A percentile compares a stretch with the other conserved stretches of the same genome.
phyloP scores from a whole-genome alignment of 2,329 filamentous ascomycete genomes.

The Daldinia sp. region DNA sequence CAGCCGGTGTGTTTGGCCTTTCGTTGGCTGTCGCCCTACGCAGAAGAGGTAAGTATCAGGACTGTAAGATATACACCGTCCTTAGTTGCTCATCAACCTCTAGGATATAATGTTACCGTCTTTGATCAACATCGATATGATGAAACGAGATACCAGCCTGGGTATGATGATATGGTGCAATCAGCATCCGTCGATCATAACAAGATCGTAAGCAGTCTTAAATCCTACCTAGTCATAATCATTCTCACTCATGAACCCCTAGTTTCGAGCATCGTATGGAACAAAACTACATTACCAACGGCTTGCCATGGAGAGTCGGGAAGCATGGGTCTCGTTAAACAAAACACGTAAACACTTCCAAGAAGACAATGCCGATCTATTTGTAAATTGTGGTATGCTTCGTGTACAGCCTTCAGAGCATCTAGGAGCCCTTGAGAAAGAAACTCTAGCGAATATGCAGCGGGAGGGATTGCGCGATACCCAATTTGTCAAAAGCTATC shows the following conservation, averaged over 20 bases:
- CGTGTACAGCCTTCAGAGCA: not conserved
- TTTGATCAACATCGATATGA: conserved; percentile 6
- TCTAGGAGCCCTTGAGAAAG: conserved; percentile 1
- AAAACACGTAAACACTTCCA: not conserved
- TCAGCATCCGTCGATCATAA: not conserved
- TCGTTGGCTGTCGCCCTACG: not conserved
- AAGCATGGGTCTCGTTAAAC: conserved; percentile 2
- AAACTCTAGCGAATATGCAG: conserved; percentile 1
- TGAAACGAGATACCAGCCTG: conserved; percentile 1
- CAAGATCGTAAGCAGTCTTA: not conserved
- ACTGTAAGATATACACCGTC: not conserved
- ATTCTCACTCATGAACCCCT: not conserved
- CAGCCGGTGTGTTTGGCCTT: not conserved
- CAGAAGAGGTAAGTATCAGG: not conserved
- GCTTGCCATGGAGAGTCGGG: not conserved
- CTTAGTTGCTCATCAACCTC: not conserved
- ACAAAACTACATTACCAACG: conserved; percentile 12
- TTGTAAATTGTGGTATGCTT: conserved; percentile 4
- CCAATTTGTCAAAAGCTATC: conserved; percentile 6
- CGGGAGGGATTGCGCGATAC: not conserved
- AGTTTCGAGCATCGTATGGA: conserved; percentile 11
- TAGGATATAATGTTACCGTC: not conserved
- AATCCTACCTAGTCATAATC: not conserved
- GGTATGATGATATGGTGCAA: not conserved
- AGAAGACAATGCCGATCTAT: not conserved